These are phyloP conservation scores for Raffaelea albimanens DNA, from an alignment of 2,329 filamentous ascomycete genomes.

Conservation along the genomic window DNA sequence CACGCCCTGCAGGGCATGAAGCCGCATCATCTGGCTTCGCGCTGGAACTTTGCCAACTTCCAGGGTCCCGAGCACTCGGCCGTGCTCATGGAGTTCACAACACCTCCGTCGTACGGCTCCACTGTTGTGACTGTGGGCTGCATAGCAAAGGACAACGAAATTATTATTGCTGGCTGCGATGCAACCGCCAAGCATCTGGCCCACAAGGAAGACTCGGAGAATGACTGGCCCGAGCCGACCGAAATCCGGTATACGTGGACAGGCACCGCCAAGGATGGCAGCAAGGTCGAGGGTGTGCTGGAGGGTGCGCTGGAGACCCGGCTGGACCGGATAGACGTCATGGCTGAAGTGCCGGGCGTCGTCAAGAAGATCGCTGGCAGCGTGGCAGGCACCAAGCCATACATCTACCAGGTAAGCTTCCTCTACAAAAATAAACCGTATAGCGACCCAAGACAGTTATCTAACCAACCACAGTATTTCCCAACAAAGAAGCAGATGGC, in stretches of 20 bases:
- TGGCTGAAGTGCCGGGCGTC: slow-evolving; percentile 92
- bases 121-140: slow-evolving; percentile 77
- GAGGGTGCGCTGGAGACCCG: slow-evolving; percentile 59
- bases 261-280: slow-evolving; percentile 68
- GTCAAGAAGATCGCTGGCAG: slow-evolving; percentile 88
- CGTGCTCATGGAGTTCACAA: slow-evolving; percentile 91
- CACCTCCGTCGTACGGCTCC: slow-evolving; percentile 82
- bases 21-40: slow-evolving; percentile 85
- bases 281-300: slow-evolving; percentile 59
- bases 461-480: slow-evolving; percentile 51
- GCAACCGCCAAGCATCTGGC: slow-evolving; percentile 61
- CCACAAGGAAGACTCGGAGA: slow-evolving; percentile 62
- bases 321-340: slow-evolving; percentile 81
- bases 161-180: slow-evolving; percentile 61
- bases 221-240: slow-evolving; percentile 82
- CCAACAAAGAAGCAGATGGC: slow-evolving; percentile 53
- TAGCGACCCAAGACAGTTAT: too few relatives aligned
- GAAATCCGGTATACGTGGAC: slow-evolving; percentile 68
- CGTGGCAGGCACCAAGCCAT: slow-evolving; percentile 86
- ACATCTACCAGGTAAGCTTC: slow-evolving; percentile 79
- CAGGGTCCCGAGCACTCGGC: slow-evolving; percentile 81
- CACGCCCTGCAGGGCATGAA: slow-evolving; percentile 97
- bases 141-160: slow-evolving; percentile 70
- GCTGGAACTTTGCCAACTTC: slow-evolving; percentile 92
- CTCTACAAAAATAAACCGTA: neutral